Base-by-base conservation (phyloP, 2,329 filamentous ascomycete species). In the Nemania abortiva region DNA sequence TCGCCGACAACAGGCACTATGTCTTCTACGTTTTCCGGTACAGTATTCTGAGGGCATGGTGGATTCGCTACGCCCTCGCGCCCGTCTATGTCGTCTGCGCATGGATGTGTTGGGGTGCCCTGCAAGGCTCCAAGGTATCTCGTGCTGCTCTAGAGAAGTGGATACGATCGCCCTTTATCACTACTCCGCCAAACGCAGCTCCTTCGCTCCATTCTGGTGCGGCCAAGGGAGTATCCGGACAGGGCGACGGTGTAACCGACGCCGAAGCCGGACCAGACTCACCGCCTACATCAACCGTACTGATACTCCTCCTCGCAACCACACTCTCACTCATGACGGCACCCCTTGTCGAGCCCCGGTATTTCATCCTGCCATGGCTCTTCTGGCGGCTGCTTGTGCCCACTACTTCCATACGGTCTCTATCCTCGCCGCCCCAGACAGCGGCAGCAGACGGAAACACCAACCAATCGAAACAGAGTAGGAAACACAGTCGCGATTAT, bases 1-100 rank as follows among this genome's bases (percentile, higher is more conserved):
- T 98, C 0, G 96, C 96, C 39, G 96, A 99, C 80, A 99, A 99
- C 80, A 87, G 96, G 2, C 96, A 99, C 80, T 99, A 97, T 83
- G 91, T 97, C 79, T 99, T 99, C 81, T 99, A 99, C 82, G 85
- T 97, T 69, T 99, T 99, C 84, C 90, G 94, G 1, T 89, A 94
- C 76, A 90, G 92, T 6, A 90, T 98, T 45, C 87, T 92, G 2
- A 86, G 86, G 6, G 88, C 92, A 50, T 83, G 85, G 1, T 81
- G 84, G 20, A 81, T 93, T 60, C 90, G 90, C 42, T 94, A 94
- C 74, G 80, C 86, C 0, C 89, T 92, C 1, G 87, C 91, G 0
- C 84, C 90, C 0, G 82, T 91, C 0, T 98, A 99, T 80, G 86
- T 92, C 2, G 11, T 89, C 18, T 91, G 89, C 75, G 90, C 87